Evolutionary conservation across 2,329 filamentous ascomycete species (phyloP), one percentile per base, ranked within the genome.

Genomic region (Tolypocladium endophyticum): DNA sequence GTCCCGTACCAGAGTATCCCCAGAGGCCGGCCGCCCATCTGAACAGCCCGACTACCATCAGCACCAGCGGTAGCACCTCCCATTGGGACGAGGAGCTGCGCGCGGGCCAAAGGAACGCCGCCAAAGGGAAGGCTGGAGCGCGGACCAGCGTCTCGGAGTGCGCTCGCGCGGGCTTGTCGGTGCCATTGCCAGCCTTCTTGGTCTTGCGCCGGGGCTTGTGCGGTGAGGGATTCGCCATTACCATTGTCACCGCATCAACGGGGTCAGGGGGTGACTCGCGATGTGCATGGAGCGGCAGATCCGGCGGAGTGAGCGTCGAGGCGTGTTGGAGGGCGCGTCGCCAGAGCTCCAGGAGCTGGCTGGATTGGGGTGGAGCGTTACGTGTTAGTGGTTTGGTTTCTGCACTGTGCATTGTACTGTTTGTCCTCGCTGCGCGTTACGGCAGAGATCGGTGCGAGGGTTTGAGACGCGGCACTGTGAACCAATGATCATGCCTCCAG

Each of bases 61-160:
- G 78, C 5, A 96, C 87, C 66, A 95, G 77, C 2, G 94, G 92
- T 38, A 99, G 77, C 5, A 93, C 83, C 68, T 96, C 86, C 93
- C 94, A 97, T 89, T 93, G 89, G 58, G 92, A 96, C 23, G 85
- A 80, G 0, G 89, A 88, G 57, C 87, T 87, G 64, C 92, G 87
- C 28, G 92, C 89, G 57, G 92, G 92, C 90, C 93, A 96, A 57
- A 99, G 83, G 70, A 99, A 93, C n/a, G 92, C 87, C 1, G 91
- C 92, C 28, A 99, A 82, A 47, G 94, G 93, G 70, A 97, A 97
- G 4, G 90, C 85, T 38, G 93, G 93, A 50, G 78, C 74, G 56
- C 80, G 78, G 57, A 81, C 73, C 59, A 82, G 73, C 57, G 76
- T 71, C 63, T 83, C 81, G 58, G 67, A 59, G 36, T 67, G 70